These are phyloP conservation scores for Rubia occidens DNA, from an alignment of 305 asterid genomes.

Conservation along the genomic window DNA sequence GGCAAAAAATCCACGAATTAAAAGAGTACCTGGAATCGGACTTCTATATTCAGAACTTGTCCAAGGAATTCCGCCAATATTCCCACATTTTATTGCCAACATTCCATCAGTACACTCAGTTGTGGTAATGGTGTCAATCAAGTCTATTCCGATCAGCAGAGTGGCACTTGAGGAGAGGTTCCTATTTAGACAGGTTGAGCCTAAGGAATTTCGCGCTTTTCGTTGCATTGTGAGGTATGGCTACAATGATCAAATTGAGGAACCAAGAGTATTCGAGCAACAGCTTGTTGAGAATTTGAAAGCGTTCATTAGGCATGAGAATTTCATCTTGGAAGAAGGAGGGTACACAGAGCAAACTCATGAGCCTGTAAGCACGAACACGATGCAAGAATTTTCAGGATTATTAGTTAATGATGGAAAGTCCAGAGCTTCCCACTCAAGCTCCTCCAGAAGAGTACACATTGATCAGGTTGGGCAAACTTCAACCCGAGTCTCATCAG, in stretches of 20 bases:
- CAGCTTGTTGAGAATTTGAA: slow-evolving; percentile 42
- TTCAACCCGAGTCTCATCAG: slow-evolving; percentile 24
- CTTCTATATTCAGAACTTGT: slow-evolving; percentile 64
- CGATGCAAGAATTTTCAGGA: not conserved
- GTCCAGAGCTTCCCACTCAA: slow-evolving; percentile 20
- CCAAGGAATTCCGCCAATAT: slow-evolving; percentile 72
- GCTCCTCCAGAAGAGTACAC: slow-evolving; percentile 30
- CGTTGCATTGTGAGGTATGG: slow-evolving; percentile 72
- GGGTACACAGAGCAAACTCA: slow-evolving; percentile 17
- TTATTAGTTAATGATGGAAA: slow-evolving; percentile 13
- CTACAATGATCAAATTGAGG: slow-evolving; percentile 57
- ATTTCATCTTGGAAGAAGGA: slow-evolving; percentile 26
- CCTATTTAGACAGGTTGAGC: slow-evolving; percentile 56
- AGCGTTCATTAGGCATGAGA: slow-evolving; percentile 43
- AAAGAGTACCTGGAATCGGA: slow-evolving; percentile 56
- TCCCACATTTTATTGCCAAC: slow-evolving; percentile 49
- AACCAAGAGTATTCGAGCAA: slow-evolving; percentile 41
- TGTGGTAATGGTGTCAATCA: slow-evolving; percentile 56
- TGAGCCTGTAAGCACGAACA: not conserved
- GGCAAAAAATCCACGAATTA: slow-evolving; percentile 23
- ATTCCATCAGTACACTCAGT: slow-evolving; percentile 58
- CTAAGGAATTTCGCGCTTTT: slow-evolving; percentile 37
- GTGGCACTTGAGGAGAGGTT: slow-evolving; percentile 49
- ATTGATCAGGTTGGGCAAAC: slow-evolving; percentile 20
- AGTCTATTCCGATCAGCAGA: slow-evolving; percentile 57